phyloP scores from a whole-genome alignment of 129 eudicot species.

The Deinandra increscens region DNA sequence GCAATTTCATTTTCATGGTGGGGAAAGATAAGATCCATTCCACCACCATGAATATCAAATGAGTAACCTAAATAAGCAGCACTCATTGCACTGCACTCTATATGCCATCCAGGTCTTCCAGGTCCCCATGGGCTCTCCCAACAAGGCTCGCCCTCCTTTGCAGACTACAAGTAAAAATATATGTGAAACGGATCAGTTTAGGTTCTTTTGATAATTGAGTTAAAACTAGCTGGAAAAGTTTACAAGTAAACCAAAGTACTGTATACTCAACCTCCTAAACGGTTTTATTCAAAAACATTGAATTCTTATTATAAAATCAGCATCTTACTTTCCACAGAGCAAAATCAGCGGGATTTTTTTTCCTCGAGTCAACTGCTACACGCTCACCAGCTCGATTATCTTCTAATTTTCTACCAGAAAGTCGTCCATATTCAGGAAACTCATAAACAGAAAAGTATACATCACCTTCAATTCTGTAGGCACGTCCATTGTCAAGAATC shows the following conservation, averaged over 20 bases:
- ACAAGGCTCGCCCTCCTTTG: constrained; percentile 92
- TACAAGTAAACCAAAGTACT: neutral
- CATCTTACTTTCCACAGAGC: constrained; percentile 94
- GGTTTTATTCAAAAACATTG: neutral
- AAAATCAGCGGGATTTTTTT: constrained; percentile 94
- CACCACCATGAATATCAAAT: constrained; percentile 98
- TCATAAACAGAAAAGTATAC: constrained; percentile 88
- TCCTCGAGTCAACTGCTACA: constrained; percentile 84
- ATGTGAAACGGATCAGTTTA: neutral
- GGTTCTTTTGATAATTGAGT: neutral
- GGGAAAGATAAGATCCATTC: constrained; percentile 94
- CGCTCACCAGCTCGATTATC: constrained; percentile 98
- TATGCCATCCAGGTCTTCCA: constrained; percentile 99
- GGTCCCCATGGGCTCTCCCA: constrained; percentile 99
- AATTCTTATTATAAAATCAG: neutral
- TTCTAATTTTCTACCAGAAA: constrained; percentile 86
- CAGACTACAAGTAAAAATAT: constrained; percentile 51
- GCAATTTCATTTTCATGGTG: constrained; percentile 99
- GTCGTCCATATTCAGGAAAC: constrained; percentile 70
- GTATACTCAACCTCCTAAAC: neutral
- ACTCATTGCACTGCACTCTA: constrained; percentile 99
- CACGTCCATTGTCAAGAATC: constrained; percentile 88
- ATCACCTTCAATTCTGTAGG: constrained; percentile 67
- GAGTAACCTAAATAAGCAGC: constrained; percentile 83
- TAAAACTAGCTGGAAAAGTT: neutral